phyloP scores from a whole-genome alignment of 2,329 filamentous ascomycete genomes.

The Monosporascus ibericus region DNA sequence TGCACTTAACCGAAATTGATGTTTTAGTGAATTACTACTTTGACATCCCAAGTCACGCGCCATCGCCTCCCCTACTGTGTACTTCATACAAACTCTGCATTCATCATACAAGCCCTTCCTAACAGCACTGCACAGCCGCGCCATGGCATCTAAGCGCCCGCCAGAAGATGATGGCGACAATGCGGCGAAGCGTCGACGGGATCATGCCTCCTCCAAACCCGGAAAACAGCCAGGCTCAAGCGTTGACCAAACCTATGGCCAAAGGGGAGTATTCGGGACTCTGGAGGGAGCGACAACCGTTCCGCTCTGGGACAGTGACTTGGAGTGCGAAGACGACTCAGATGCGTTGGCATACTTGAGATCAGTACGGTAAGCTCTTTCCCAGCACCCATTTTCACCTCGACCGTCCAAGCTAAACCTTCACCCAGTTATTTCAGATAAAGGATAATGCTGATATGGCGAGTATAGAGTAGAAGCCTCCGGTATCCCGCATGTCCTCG shows the following conservation, averaged over 20 bases:
- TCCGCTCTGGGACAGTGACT: constrained; percentile 32
- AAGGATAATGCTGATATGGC: constrained; percentile 42
- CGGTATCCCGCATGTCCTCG: constrained; percentile 64
- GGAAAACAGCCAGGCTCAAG: constrained; percentile 4
- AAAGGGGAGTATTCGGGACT: constrained; percentile 53
- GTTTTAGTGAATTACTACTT: too few relatives aligned
- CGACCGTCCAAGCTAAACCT: constrained; percentile 17
- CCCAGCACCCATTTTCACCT: not conserved
- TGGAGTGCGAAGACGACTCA: constrained; percentile 50
- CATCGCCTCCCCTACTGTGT: not conserved
- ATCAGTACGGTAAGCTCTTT: constrained; percentile 49
- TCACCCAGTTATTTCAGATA: constrained; percentile 9
- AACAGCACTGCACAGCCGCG: not conserved
- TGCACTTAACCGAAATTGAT: too few relatives aligned
- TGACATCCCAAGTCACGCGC: too few relatives aligned
- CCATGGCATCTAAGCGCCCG: constrained; percentile 20
- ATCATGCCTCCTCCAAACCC: constrained; percentile 1
- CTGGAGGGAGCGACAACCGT: constrained; percentile 35
- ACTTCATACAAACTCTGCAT: not conserved
- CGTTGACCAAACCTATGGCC: constrained; percentile 48
- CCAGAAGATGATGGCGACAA: constrained; percentile 14
- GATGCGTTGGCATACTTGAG: constrained; percentile 54
- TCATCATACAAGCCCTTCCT: not conserved
- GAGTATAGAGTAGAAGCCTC: constrained; percentile 68
- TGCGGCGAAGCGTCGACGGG: constrained; percentile 8